These are phyloP conservation scores for Cutaneotrichosporon dermatis DNA, from an alignment of 1,284 basidiomycete genomes.

Conservation along the genomic window DNA sequence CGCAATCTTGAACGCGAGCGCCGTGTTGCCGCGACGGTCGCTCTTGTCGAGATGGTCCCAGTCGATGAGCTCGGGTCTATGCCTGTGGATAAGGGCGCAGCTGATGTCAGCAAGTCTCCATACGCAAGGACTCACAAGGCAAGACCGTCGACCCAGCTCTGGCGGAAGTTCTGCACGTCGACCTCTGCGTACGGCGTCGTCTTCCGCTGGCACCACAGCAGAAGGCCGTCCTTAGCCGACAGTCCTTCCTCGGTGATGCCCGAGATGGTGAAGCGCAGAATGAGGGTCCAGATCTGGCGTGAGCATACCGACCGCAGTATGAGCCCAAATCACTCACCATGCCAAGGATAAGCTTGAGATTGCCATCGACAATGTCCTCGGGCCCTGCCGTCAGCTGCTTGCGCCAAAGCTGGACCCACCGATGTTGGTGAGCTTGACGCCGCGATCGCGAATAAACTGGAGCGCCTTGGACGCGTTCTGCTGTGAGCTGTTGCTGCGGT, in stretches of 20 bases:
- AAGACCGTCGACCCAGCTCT: conserved; percentile 89
- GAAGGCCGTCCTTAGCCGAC: conserved; percentile 90
- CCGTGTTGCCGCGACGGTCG: conserved; percentile 75
- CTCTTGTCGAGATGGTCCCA: conserved; percentile 77
- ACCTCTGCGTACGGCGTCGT: conserved; percentile 87
- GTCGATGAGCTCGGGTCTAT: conserved; percentile 87
- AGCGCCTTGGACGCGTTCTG: conserved; percentile 90
- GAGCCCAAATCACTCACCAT: conserved; percentile 54
- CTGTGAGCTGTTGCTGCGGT: not conserved
- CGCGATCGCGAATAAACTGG: conserved; percentile 89
- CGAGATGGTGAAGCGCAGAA: conserved; percentile 93
- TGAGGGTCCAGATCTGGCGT: conserved; percentile 82
- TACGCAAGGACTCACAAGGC: conserved; percentile 65
- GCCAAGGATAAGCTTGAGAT: conserved; percentile 92
- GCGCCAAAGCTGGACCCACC: conserved; percentile 54
- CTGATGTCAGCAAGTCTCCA: conserved; percentile 50
- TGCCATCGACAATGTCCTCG: conserved; percentile 93
- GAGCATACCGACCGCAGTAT: not conserved
- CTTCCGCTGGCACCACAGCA: conserved; percentile 97
- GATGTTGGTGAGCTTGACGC: conserved; percentile 95
- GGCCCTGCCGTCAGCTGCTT: conserved; percentile 20
- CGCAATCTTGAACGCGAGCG: conserved; percentile 78
- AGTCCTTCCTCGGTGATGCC: conserved; percentile 98
- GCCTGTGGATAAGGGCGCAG: conserved; percentile 93
- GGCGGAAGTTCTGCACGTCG: conserved; percentile 85